Percentiles rank a stretch among this genome's conserved stretches.
phyloP scores from a whole-genome alignment of 805 yeast genomes.

The Saturnispora saitoi region DNA sequence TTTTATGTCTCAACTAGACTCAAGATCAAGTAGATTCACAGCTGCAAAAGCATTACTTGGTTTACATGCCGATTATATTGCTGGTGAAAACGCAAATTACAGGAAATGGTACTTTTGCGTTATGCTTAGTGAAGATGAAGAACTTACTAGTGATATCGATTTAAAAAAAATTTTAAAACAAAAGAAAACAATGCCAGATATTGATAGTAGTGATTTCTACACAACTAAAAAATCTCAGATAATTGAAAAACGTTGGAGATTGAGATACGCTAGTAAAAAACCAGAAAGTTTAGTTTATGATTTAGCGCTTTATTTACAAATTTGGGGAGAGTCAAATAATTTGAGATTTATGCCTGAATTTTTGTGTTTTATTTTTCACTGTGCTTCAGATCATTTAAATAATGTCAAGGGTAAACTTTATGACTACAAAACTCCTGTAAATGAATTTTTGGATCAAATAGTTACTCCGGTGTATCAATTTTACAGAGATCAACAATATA shows the following conservation, averaged over 20 bases:
- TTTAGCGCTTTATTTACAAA: slow-evolving; percentile 50
- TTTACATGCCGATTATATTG: slow-evolving; percentile 85
- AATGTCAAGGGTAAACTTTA: slow-evolving; percentile 25
- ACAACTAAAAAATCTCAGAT: slow-evolving; percentile 42
- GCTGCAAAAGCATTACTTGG: slow-evolving; percentile 65
- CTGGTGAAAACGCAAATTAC: slow-evolving; percentile 82
- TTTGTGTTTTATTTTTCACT: slow-evolving; percentile 47
- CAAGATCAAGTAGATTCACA: slow-evolving; percentile 73
- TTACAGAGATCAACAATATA: slow-evolving; percentile 61
- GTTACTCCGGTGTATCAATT: slow-evolving; percentile 47
- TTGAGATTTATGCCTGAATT: slow-evolving; percentile 44
- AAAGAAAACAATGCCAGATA: slow-evolving; percentile 43
- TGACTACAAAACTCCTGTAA: slow-evolving; percentile 12
- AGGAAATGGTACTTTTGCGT: slow-evolving; percentile 91
- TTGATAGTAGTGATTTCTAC: slow-evolving; percentile 18
- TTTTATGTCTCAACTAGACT: slow-evolving; percentile 72
- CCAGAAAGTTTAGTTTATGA: slow-evolving; percentile 56
- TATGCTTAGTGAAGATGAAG: slow-evolving; percentile 67
- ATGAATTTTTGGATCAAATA: slow-evolving; percentile 31
- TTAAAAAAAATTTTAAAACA: slow-evolving; percentile 49
- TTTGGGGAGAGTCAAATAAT: slow-evolving; percentile 78
- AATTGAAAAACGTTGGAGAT: slow-evolving; percentile 77
- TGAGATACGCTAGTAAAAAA: slow-evolving; percentile 45
- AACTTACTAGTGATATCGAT: slow-evolving; percentile 48
- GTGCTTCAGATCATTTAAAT: slow-evolving; percentile 42